These are phyloP conservation scores for Erythrobasidium yunnanense DNA, from an alignment of 768 basidiomycete genomes.

Conservation along the genomic window DNA sequence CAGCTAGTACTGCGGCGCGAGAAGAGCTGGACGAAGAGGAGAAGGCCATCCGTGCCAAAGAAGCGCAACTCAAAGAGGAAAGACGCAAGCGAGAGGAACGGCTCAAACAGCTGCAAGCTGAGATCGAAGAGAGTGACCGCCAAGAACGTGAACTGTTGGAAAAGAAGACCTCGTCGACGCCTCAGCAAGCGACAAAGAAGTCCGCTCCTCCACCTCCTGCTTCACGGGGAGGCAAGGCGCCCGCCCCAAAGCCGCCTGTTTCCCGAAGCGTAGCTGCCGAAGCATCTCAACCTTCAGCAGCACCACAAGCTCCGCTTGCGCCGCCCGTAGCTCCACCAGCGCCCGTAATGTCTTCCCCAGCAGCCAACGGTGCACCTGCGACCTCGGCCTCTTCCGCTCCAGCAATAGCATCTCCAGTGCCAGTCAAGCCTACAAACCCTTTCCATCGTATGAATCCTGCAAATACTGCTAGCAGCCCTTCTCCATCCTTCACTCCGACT, in stretches of 20 bases:
- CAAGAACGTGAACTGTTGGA: slow-evolving; percentile 30
- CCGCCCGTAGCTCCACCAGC: slow-evolving; percentile 38
- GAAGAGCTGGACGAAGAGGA: slow-evolving; percentile 65
- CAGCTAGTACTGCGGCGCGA: slow-evolving; percentile 41
- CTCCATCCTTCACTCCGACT: no score
- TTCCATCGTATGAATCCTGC: slow-evolving; percentile 54
- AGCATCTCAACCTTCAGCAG: slow-evolving; percentile 26
- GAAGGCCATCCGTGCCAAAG: slow-evolving; percentile 54
- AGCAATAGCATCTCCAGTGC: slow-evolving; percentile 33
- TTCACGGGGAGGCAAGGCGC: slow-evolving; percentile 34
- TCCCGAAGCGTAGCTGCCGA: background rate
- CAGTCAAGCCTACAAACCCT: slow-evolving; percentile 52
- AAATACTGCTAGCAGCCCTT: no score
- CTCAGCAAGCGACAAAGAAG: slow-evolving; percentile 16
- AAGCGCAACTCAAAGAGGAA: slow-evolving; percentile 61
- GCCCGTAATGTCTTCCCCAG: slow-evolving; percentile 33
- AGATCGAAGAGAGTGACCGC: slow-evolving; percentile 45
- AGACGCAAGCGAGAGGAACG: slow-evolving; percentile 56
- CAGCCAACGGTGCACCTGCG: no score
- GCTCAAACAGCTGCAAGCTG: slow-evolving; percentile 49
- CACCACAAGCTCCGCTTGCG: slow-evolving; percentile 44
- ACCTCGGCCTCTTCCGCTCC: slow-evolving; percentile 37
- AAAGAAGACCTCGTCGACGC: slow-evolving; percentile 27
- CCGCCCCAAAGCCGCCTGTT: slow-evolving; percentile 20
- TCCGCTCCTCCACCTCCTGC: slow-evolving; percentile 42